Percentiles rank a stretch among this genome's conserved stretches.
phyloP scores from a whole-genome alignment of 495 filamentous ascomycete genomes.

The Neurospora sp. region DNA sequence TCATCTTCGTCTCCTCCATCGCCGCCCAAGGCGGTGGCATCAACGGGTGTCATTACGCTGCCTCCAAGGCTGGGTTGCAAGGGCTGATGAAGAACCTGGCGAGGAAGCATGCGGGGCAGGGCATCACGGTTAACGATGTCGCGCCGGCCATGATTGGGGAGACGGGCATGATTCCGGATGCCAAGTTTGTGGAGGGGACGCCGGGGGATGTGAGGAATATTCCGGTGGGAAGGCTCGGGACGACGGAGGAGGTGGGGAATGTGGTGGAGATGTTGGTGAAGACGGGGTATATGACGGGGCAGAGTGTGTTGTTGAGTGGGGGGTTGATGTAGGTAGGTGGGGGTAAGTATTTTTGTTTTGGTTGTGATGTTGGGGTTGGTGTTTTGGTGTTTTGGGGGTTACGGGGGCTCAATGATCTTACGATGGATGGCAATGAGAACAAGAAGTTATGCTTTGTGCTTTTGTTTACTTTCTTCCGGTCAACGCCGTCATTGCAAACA shows the following conservation, averaged over 20 bases:
- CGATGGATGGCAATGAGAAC: not conserved
- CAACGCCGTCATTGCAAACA: not conserved
- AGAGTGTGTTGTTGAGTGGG: slow-evolving; percentile 47
- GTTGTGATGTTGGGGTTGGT: not conserved
- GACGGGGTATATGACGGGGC: slow-evolving; percentile 62
- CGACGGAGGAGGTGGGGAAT: slow-evolving; percentile 58
- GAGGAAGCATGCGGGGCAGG: slow-evolving; percentile 47
- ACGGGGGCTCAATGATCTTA: not conserved
- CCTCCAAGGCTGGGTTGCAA: slow-evolving; percentile 52
- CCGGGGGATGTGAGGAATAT: slow-evolving; percentile 42
- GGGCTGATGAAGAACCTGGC: slow-evolving; percentile 58
- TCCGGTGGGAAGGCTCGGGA: slow-evolving; percentile 52
- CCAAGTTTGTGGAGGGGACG: slow-evolving; percentile 34
- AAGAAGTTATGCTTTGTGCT: not conserved
- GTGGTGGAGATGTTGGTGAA: slow-evolving; percentile 55
- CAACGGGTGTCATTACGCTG: slow-evolving; percentile 61
- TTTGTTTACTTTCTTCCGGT: not conserved
- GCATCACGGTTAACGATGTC: slow-evolving; percentile 67
- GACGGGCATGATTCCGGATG: slow-evolving; percentile 54
- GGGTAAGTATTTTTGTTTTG: not conserved
- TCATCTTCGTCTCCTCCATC: slow-evolving; percentile 59
- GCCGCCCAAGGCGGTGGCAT: slow-evolving; percentile 56
- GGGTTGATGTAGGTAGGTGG: slow-evolving; percentile 32
- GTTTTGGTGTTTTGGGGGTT: not conserved
- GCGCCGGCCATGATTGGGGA: slow-evolving; percentile 66